Evolutionary conservation across 2,329 filamentous ascomycete species (phyloP).

Genomic region (Phoma sp.): DNA sequence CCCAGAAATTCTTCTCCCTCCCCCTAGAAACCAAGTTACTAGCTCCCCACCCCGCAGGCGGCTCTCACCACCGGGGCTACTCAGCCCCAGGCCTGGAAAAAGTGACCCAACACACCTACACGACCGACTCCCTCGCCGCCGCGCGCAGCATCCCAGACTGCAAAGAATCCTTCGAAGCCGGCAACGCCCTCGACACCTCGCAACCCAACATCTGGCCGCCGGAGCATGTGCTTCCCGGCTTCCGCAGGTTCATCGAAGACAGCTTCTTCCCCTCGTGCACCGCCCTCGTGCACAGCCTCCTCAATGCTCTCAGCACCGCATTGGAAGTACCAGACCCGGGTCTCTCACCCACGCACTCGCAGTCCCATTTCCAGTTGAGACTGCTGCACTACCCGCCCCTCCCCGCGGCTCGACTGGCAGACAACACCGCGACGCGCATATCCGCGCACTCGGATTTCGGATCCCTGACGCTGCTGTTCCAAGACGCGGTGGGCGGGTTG

Average conservation of each 20-base stretch:
- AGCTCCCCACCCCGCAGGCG: conserved; percentile 43
- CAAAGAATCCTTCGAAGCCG: conserved; percentile 45
- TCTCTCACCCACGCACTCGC: not conserved
- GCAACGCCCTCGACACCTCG: conserved; percentile 32
- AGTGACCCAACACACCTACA: conserved; percentile 40
- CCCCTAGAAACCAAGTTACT: conserved; percentile 37
- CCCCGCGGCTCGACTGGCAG: not conserved
- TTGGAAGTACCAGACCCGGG: not conserved
- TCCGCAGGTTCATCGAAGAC: conserved; percentile 37
- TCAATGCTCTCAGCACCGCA: conserved; percentile 25
- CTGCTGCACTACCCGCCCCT: not conserved
- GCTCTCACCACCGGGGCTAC: conserved; percentile 50
- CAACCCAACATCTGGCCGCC: conserved; percentile 53
- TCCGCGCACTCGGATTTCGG: conserved; percentile 21
- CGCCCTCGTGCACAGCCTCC: conserved; percentile 31
- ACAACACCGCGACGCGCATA: no score
- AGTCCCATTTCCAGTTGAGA: not conserved
- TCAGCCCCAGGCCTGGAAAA: conserved; percentile 48
- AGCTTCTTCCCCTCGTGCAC: conserved; percentile 31
- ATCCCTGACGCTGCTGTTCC: conserved; percentile 41
- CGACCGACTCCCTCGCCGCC: conserved; percentile 22
- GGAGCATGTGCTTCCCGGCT: conserved; percentile 47
- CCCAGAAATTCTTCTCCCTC: conserved; percentile 48
- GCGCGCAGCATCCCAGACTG: conserved; percentile 35
- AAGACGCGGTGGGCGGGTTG: conserved; percentile 39